Conservation (phyloP, 495 filamentous ascomycete species). For the Xylaria cubensis region DNA sequence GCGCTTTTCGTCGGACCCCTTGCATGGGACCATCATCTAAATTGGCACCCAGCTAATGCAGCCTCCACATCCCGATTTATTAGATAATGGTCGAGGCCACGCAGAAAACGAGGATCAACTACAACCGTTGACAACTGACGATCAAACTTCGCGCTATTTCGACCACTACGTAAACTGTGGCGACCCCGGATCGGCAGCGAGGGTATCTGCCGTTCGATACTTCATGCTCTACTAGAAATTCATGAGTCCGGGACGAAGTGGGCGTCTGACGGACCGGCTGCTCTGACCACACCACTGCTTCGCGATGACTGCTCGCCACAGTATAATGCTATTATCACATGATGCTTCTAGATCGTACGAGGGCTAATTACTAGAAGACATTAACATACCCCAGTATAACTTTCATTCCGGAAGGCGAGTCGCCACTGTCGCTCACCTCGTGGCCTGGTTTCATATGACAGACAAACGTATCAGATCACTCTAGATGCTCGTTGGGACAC, state of each 20-base stretch:
- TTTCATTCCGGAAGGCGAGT: background rate
- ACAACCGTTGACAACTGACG: conserved; percentile 19
- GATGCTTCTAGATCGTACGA: conserved; percentile 9
- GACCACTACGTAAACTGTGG: conserved; percentile 4
- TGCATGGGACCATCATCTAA: conserved; percentile 17
- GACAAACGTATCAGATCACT: conserved; percentile 2
- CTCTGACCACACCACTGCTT: background rate
- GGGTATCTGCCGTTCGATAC: conserved; percentile 11
- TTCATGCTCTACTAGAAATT: background rate
- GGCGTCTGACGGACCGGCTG: background rate
- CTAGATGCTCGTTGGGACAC: background rate
- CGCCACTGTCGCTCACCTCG: conserved; percentile 7
- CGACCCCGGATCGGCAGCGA: conserved; percentile 18
- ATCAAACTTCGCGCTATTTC: conserved; percentile 16
- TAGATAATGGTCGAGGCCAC: conserved; percentile 14
- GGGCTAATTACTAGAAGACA: background rate
- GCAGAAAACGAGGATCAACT: conserved; percentile 16
- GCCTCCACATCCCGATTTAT: conserved; percentile 13
- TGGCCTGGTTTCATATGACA: background rate
- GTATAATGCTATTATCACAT: background rate
- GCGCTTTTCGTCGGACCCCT: background rate
- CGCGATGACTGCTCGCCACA: background rate
- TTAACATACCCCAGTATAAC: background rate
- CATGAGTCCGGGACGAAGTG: background rate
- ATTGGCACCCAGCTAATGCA: conserved; percentile 6